Percentiles rank a stretch among this genome's conserved stretches.
These are phyloP conservation scores for Pyrenophora teres DNA, from an alignment of 2,329 filamentous ascomycete species.

Conservation along the genomic window DNA sequence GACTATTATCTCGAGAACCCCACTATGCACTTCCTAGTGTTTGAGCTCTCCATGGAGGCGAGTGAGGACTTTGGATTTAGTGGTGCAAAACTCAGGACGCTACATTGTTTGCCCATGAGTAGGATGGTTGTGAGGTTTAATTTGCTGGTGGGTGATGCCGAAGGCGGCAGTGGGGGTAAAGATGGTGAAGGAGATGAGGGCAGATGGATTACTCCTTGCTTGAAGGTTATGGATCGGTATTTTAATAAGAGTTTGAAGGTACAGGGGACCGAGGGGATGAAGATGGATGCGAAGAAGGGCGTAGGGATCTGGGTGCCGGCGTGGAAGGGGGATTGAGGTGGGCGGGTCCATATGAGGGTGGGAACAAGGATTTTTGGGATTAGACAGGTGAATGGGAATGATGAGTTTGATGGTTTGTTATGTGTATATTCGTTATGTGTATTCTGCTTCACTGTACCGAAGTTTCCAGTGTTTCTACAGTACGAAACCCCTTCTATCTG, in stretches of 20 bases:
- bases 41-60: conserved; percentile 89
- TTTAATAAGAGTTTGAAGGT: conserved; percentile 90
- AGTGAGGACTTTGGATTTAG: conserved; percentile 93
- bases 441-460: no score
- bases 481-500: no score
- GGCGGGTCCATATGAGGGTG: no score
- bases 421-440: not conserved
- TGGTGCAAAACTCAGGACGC: conserved; percentile 76
- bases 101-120: conserved; percentile 83
- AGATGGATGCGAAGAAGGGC: conserved; percentile 57
- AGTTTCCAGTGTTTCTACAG: no score
- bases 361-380: not conserved
- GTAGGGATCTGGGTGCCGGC: conserved; percentile 46
- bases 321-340: not conserved
- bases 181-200: conserved; percentile 46
- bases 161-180: no score
- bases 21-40: conserved; percentile 91
- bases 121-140: conserved; percentile 74
- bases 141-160: conserved; percentile 65
- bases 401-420: not conserved
- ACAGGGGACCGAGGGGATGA: conserved; percentile 73
- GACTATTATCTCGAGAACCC: conserved; percentile 86
- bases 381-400: not conserved
- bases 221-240: conserved; percentile 85
- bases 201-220: conserved; percentile 70